phyloP scores from a whole-genome alignment of 805 yeast genomes.

The Kazachstania bromeliacearum region DNA sequence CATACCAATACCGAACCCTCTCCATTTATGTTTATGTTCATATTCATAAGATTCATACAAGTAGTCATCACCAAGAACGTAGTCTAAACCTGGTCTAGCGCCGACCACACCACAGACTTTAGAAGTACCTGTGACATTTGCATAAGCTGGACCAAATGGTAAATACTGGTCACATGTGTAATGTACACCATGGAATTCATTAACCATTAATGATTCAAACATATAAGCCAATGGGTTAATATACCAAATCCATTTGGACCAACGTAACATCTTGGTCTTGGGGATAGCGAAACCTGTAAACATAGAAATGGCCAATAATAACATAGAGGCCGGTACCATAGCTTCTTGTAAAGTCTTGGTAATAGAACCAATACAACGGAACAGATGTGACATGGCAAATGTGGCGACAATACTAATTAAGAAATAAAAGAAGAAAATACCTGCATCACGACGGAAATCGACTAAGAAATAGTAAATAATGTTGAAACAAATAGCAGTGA shows the following conservation, averaged over 20 bases:
- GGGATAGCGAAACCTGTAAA: conserved; percentile 55
- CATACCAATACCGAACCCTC: conserved; percentile 53
- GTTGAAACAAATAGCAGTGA: conserved; percentile 40
- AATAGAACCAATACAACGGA: conserved; percentile 45
- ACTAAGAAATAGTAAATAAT: conserved; percentile 44
- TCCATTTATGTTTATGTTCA: conserved; percentile 44
- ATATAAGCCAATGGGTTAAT: conserved; percentile 49
- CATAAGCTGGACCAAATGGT: conserved; percentile 41
- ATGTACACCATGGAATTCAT: conserved; percentile 42
- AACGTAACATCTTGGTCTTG: conserved; percentile 45
- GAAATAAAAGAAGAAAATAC: conserved; percentile 45
- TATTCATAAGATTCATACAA: conserved; percentile 37
- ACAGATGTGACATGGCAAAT: conserved; percentile 44
- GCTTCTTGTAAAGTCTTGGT: conserved; percentile 42
- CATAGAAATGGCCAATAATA: conserved; percentile 40
- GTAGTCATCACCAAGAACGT: conserved; percentile 46
- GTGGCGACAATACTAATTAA: conserved; percentile 37
- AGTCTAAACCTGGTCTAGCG: conserved; percentile 40
- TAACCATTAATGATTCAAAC: conserved; percentile 49
- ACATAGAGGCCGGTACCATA: conserved; percentile 47
- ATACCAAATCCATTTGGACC: conserved; percentile 60
- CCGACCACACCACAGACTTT: conserved; percentile 51
- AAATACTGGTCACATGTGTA: conserved; percentile 40
- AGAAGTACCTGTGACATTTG: conserved; percentile 25
- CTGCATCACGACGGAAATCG: conserved; percentile 42